Evolutionary conservation across 1,284 basidiomycete genomes (phyloP).

Genomic region (Puccinia triticina): DNA sequence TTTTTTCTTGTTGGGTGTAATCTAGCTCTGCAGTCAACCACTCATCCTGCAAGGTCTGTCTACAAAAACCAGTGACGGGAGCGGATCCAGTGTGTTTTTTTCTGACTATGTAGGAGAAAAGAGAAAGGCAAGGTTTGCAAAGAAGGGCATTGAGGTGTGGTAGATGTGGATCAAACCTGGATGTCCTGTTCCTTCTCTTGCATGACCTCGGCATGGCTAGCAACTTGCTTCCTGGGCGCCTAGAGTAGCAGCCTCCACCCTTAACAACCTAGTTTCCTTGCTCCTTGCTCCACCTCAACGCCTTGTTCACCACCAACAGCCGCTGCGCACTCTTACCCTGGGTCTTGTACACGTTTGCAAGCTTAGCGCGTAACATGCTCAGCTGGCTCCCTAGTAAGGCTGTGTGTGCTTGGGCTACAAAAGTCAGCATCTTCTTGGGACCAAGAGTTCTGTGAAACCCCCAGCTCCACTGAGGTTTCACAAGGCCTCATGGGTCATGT

Average conservation of each 20-base stretch:
- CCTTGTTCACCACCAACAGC: conserved; percentile 87
- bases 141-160: too few species aligned
- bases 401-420: conserved; percentile 81
- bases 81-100: too few species aligned
- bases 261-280: conserved; percentile 73
- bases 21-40: conserved; percentile 86
- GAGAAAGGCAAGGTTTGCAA: too few species aligned
- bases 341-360: conserved; percentile 90
- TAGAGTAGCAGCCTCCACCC: conserved; percentile 73
- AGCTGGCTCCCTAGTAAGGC: conserved; percentile 89
- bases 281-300: conserved; percentile 88
- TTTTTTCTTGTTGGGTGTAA: conserved; percentile 80
- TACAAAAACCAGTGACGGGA: too few species aligned
- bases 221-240: conserved; percentile 62
- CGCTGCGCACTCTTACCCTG: conserved; percentile 94
- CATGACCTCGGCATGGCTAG: conserved; percentile 26
- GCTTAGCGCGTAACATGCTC: conserved; percentile 81
- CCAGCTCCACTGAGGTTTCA: too few species aligned
- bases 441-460: too few species aligned
- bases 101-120: too few species aligned
- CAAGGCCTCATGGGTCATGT: too few species aligned
- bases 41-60: conserved; percentile 90
- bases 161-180: too few species aligned
- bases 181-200: conserved; percentile 27
- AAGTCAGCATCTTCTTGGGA: too few species aligned